A percentile compares a stretch with the other conserved stretches of the same genome.
Conservation (phyloP, 169 alveolate genomes). For the Eimeria acervulina region DNA sequence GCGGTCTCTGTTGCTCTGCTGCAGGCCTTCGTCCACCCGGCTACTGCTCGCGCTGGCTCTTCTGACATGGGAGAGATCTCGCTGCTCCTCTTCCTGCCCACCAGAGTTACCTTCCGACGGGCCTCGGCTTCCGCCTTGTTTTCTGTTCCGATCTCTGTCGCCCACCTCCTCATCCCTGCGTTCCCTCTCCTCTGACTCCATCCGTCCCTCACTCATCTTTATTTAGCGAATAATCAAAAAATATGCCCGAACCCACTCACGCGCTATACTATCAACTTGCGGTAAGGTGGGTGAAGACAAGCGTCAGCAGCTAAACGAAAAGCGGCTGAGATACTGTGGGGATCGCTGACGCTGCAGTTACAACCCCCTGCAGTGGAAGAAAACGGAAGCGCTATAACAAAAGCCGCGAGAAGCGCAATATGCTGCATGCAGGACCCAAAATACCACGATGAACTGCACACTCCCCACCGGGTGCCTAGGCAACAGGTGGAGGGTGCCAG, state of each 20-base stretch:
- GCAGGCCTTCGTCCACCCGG: constrained; percentile 70
- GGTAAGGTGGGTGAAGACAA: constrained; percentile 53
- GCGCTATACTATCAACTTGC: constrained; percentile 48
- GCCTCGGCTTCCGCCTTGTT: constrained; percentile 69
- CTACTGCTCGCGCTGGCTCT: constrained; percentile 75
- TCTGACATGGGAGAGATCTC: constrained; percentile 57
- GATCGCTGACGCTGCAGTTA: constrained; percentile 28
- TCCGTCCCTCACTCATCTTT: constrained; percentile 80
- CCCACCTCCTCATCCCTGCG: constrained; percentile 76
- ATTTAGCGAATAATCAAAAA: background rate
- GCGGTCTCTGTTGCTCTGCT: constrained; percentile 76
- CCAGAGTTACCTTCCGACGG: constrained; percentile 62
- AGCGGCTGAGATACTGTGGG: constrained; percentile 63
- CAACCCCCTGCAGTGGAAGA: constrained; percentile 1
- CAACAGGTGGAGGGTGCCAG: constrained; percentile 82
- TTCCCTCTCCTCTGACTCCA: constrained; percentile 78
- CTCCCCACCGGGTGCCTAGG: constrained; percentile 74
- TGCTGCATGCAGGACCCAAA: constrained; percentile 72
- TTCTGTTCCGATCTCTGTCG: constrained; percentile 62
- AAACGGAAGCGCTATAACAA: constrained; percentile 41
- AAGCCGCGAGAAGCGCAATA: constrained; percentile 44
- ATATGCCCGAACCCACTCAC: constrained; percentile 32
- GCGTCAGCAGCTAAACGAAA: constrained; percentile 32
- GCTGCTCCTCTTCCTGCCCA: constrained; percentile 71
- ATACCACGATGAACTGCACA: constrained; percentile 34